Conservation (phyloP, 179 eudicot genomes). For the Silene coronaria region DNA sequence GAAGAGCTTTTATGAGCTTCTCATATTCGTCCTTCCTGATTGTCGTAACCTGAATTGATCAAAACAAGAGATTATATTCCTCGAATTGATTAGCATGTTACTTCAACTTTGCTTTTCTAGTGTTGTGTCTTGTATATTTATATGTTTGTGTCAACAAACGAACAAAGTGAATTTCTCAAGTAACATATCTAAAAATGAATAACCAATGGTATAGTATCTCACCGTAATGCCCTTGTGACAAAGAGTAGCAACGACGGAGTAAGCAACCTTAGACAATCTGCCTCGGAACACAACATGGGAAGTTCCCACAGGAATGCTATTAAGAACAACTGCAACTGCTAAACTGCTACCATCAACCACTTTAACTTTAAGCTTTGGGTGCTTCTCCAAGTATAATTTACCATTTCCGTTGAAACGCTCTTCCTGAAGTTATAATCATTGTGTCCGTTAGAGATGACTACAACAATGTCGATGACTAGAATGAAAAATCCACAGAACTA, state of each 20-base stretch:
- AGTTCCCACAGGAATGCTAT: constrained; percentile 49
- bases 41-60: constrained; percentile 39
- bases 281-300: constrained; percentile 42
- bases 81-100: neutral
- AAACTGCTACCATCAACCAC: constrained; percentile 64
- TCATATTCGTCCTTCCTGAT: constrained; percentile 37
- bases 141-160: too few species aligned
- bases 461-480: neutral
- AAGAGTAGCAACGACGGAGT: constrained; percentile 38
- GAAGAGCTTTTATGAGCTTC: constrained; percentile 34
- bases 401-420: constrained; percentile 45
- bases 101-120: too few species aligned
- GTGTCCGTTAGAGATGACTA: neutral
- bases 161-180: too few species aligned
- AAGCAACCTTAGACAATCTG: constrained; percentile 48
- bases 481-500: neutral
- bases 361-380: constrained; percentile 53
- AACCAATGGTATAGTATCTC: neutral
- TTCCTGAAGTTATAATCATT: constrained; percentile 20
- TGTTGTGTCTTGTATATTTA: too few species aligned
- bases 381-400: constrained; percentile 38
- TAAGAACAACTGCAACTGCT: constrained; percentile 48
- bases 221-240: constrained; percentile 57
- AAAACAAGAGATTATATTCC: neutral
- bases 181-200: too few species aligned